These are phyloP conservation scores for Colletotrichum abscissum DNA, from an alignment of 2,329 filamentous ascomycete species.

Conservation along the genomic window DNA sequence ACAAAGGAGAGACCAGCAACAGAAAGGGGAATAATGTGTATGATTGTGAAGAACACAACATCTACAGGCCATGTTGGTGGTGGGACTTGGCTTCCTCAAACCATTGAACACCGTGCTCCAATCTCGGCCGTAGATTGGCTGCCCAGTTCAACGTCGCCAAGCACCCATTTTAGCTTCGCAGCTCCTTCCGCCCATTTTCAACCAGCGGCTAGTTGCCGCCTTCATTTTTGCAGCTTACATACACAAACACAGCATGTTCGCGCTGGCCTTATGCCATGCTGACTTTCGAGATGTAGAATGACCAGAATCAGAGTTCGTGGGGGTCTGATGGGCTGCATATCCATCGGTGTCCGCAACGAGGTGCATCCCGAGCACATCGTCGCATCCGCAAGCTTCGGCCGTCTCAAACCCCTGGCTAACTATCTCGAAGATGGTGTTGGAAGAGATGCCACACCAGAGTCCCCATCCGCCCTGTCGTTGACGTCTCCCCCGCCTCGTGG, in stretches of 20 bases:
- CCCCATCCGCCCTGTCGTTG: constrained; percentile 11
- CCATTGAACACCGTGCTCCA: constrained; percentile 23
- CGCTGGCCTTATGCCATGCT: too few relatives aligned
- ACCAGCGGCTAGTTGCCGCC: too few relatives aligned
- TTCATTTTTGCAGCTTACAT: not conserved
- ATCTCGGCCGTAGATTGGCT: constrained; percentile 19
- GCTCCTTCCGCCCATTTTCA: not conserved
- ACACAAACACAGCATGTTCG: too few relatives aligned
- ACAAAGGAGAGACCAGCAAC: too few relatives aligned
- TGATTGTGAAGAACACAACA: not conserved
- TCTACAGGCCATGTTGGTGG: not conserved
- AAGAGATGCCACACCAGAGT: not conserved
- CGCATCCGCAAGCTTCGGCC: not conserved
- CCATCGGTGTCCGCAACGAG: not conserved
- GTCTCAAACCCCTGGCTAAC: not conserved
- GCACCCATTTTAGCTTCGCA: not conserved
- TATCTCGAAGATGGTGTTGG: not conserved
- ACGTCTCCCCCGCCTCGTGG: not conserved
- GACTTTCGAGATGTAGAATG: not conserved
- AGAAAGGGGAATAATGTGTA: too few relatives aligned
- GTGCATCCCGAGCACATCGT: not conserved
- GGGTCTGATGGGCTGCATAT: not conserved
- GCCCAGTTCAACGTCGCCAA: constrained; percentile 7
- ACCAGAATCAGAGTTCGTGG: not conserved
- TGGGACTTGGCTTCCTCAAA: not conserved